Evolutionary conservation across 176 grass and related monocot genomes (phyloP).

Genomic region (Luzula sylvatica): DNA sequence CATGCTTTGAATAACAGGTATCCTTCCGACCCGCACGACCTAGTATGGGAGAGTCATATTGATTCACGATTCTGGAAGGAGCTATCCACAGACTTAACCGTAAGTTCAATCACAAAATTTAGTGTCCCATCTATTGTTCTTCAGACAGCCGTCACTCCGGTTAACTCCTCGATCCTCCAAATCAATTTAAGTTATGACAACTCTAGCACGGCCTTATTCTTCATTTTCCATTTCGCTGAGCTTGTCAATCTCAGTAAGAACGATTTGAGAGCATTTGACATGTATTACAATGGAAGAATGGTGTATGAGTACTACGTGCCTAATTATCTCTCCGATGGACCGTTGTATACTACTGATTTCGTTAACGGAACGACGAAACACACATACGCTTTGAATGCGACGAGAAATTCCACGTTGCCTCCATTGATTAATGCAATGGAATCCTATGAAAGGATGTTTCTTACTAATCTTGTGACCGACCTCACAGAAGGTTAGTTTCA

Average conservation of each 20-base stretch:
- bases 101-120: neutral
- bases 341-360: too few relatives aligned
- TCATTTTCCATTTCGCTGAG: slow-evolving; percentile 8
- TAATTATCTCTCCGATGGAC: too few relatives aligned
- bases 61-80: too few relatives aligned
- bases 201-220: neutral
- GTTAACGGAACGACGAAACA: too few relatives aligned
- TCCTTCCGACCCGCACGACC: slow-evolving; percentile 14
- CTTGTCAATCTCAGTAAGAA: neutral
- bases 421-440: slow-evolving; percentile 11
- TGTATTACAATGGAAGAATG: too few relatives aligned
- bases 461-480: neutral
- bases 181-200: neutral
- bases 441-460: neutral
- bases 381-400: neutral
- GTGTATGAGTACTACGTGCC: too few relatives aligned
- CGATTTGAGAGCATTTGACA: neutral
- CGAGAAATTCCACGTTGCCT: neutral
- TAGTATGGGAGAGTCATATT: too few relatives aligned
- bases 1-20: too few relatives aligned
- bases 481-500: neutral
- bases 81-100: neutral
- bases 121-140: slow-evolving; percentile 13
- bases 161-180: neutral
- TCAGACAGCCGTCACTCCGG: slow-evolving; percentile 6